phyloP scores from a whole-genome alignment of 345 rosid genomes.

The Mallotus nudiflorus region DNA sequence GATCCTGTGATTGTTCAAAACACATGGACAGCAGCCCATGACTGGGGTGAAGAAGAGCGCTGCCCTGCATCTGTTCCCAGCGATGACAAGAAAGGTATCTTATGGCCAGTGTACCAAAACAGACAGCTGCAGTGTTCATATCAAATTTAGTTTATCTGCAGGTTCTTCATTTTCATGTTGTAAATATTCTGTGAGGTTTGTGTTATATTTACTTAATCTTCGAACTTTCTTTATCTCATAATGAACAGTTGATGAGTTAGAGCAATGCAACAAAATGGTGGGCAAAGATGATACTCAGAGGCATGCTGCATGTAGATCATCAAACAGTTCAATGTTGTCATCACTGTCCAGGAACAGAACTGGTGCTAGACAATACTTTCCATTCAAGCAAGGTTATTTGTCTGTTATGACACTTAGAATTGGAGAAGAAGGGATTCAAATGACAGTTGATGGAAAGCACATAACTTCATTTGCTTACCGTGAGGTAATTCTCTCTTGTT shows the following conservation, averaged over 20 bases:
- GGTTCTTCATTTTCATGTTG: background rate
- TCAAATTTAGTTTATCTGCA: background rate
- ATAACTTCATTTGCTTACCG: slow-evolving; percentile 86
- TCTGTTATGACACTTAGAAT: slow-evolving; percentile 90
- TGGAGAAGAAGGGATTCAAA: slow-evolving; percentile 89
- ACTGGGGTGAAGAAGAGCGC: slow-evolving; percentile 96
- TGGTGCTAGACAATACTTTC: slow-evolving; percentile 59
- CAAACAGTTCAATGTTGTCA: background rate
- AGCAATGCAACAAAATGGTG: slow-evolving; percentile 78
- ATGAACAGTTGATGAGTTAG: slow-evolving; percentile 73
- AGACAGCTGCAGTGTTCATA: background rate
- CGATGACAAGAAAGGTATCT: slow-evolving; percentile 66
- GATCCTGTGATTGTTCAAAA: slow-evolving; percentile 96
- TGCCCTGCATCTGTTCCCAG: slow-evolving; percentile 78
- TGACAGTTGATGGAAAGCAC: slow-evolving; percentile 97
- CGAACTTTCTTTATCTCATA: background rate
- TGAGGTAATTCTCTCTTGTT: slow-evolving; percentile 54
- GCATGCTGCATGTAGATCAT: slow-evolving; percentile 1
- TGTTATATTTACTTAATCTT: background rate
- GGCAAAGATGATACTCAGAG: slow-evolving; percentile 54
- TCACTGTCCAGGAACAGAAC: slow-evolving; percentile 7
- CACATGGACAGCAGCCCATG: slow-evolving; percentile 88
- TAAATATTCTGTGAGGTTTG: background rate
- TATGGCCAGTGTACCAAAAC: background rate
- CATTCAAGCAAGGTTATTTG: slow-evolving; percentile 75